Conservation (phyloP, 495 filamentous ascomycete genomes). For the Podospora australis region DNA sequence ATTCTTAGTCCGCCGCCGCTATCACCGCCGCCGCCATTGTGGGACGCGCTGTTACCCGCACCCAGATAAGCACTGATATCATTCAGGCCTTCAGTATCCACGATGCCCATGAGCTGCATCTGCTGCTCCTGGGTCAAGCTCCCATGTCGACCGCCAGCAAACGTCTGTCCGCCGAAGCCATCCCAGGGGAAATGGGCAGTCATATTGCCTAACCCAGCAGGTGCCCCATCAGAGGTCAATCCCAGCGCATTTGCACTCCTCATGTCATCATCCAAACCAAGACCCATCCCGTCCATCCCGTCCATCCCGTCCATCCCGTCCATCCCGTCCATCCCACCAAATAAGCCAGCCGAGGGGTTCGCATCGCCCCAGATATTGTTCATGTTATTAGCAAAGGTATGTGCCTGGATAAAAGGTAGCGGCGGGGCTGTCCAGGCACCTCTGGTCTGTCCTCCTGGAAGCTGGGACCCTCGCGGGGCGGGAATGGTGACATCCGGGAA, state of each 20-base stretch:
- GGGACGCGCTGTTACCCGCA: constrained; percentile 19
- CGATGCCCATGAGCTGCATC: constrained; percentile 58
- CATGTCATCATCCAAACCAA: too few species aligned
- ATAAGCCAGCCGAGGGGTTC: constrained; percentile 4
- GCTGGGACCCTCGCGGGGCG: constrained; percentile 13
- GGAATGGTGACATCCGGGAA: constrained; percentile 34
- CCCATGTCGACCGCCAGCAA: constrained; percentile 44
- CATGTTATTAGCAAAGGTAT: constrained; percentile 19
- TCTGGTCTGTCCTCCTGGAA: constrained; percentile 24
- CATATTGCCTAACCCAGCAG: too few species aligned
- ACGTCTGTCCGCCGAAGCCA: constrained; percentile 22
- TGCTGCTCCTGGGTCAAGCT: constrained; percentile 67
- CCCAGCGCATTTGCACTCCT: background rate
- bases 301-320: constrained; percentile 4
- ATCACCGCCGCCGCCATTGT: too few species aligned
- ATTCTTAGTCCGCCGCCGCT: too few species aligned
- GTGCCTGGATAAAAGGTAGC: constrained; percentile 45
- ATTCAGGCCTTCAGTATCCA: constrained; percentile 57
- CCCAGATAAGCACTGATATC: constrained; percentile 59
- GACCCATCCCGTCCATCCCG: too few species aligned
- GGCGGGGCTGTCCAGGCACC: constrained; percentile 43
- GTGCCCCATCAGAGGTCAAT: too few species aligned
- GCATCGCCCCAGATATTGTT: constrained; percentile 15
- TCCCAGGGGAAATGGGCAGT: constrained; percentile 18
- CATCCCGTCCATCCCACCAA: constrained; percentile 11